Percentiles rank a stretch among this genome's conserved stretches.
phyloP scores from a whole-genome alignment of 768 basidiomycete genomes.

The Tubosaeta sp. region DNA sequence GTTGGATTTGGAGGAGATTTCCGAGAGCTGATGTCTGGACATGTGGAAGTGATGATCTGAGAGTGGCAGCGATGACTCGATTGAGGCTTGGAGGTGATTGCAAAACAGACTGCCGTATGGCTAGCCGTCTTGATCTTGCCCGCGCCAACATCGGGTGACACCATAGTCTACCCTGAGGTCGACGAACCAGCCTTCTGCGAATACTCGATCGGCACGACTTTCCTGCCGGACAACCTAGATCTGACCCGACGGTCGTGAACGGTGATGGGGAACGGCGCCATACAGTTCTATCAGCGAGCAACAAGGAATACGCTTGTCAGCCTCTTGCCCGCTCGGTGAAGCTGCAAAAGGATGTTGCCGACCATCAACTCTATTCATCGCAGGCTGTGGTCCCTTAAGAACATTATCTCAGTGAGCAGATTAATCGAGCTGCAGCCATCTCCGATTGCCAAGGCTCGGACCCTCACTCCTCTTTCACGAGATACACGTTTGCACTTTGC shows the following conservation, averaged over 20 bases:
- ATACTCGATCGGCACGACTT: slow-evolving; percentile 11
- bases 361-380: background rate
- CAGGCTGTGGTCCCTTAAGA: background rate
- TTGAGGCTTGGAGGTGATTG: slow-evolving; percentile 3
- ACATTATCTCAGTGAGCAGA: background rate
- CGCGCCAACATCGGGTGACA: background rate
- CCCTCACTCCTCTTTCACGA: too few relatives aligned
- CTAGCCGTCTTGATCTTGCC: too few relatives aligned
- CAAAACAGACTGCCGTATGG: slow-evolving; percentile 7
- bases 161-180: slow-evolving; percentile 1
- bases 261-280: slow-evolving; percentile 50
- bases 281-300: slow-evolving; percentile 12
- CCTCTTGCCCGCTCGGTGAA: background rate
- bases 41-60: background rate
- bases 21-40: slow-evolving; percentile 1
- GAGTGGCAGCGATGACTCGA: background rate
- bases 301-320: slow-evolving; percentile 44
- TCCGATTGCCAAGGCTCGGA: background rate
- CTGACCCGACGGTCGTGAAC: slow-evolving; percentile 58
- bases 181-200: background rate
- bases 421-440: background rate
- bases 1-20: background rate
- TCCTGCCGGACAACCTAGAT: slow-evolving; percentile 51
- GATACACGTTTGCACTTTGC: too few relatives aligned
- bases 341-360: background rate